Evolutionary conservation across 257 asterid species (phyloP).

Genomic region (Paulownia fortunei): DNA sequence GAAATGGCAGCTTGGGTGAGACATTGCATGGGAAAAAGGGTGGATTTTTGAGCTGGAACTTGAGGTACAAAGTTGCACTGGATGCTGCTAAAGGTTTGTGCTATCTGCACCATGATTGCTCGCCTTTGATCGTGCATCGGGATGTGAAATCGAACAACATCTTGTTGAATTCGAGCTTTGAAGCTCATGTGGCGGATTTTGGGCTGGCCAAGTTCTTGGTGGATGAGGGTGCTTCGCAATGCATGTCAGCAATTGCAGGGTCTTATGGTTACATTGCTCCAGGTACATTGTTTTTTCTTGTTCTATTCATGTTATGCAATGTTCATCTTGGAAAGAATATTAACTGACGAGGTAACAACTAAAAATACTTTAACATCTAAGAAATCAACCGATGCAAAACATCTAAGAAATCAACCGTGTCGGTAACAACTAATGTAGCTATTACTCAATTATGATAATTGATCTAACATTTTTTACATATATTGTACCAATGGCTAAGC

Average conservation of each 20-base stretch:
- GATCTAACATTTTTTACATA: no score
- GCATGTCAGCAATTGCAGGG: constrained; percentile 90
- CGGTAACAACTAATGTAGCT: no score
- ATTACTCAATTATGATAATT: no score
- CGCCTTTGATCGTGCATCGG: constrained; percentile 75
- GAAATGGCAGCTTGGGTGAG: constrained; percentile 83
- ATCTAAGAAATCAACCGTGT: no score
- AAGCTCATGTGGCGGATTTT: constrained; percentile 88
- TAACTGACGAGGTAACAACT: no score
- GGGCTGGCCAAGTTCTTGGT: constrained; percentile 78
- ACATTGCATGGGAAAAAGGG: constrained; percentile 74
- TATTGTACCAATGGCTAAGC: no score
- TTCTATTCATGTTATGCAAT: no score
- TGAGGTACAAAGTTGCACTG: constrained; percentile 69
- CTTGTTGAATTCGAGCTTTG: constrained; percentile 69
- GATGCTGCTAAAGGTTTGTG: constrained; percentile 84
- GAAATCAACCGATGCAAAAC: no score
- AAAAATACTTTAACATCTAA: no score
- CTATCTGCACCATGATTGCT: constrained; percentile 80
- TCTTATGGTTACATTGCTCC: constrained; percentile 92
- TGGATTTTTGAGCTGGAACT: constrained; percentile 63
- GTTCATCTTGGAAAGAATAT: no score
- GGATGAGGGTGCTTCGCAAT: constrained; percentile 72
- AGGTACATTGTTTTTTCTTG: constrained; percentile 43
- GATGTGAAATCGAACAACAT: constrained; percentile 85